Conservation (phyloP, 2,329 filamentous ascomycete genomes). For the Biscogniauxia marginata region DNA sequence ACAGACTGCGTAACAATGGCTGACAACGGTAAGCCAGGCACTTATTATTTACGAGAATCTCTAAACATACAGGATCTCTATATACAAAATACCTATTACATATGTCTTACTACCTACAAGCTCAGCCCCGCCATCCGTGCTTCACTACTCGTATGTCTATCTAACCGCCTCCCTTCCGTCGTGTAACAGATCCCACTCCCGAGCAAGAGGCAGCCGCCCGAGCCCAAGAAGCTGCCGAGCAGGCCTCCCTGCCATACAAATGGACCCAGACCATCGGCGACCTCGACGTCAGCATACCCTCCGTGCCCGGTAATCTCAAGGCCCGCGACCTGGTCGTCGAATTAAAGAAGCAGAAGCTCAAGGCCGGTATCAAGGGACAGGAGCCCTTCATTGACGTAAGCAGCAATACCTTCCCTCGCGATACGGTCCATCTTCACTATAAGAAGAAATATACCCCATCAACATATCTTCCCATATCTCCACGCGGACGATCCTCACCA, state of each 20-base stretch:
- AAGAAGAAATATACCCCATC: no score
- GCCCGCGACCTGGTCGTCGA: slow-evolving; percentile 80
- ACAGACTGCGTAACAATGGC: slow-evolving; percentile 16
- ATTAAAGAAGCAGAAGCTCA: slow-evolving; percentile 74
- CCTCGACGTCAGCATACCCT: slow-evolving; percentile 69
- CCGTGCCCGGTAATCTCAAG: slow-evolving; percentile 80
- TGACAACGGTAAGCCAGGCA: slow-evolving; percentile 19
- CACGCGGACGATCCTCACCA: slow-evolving; percentile 10
- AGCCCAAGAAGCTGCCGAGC: slow-evolving; percentile 79
- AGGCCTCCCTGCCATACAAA: slow-evolving; percentile 90
- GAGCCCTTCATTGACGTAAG: slow-evolving; percentile 76
- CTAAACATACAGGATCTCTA: no score
- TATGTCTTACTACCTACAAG: background rate
- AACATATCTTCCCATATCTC: background rate
- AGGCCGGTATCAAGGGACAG: slow-evolving; percentile 84
- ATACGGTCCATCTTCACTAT: no score
- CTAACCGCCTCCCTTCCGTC: slow-evolving; percentile 3
- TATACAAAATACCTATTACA: background rate
- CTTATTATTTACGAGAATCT: background rate
- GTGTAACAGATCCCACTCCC: slow-evolving; percentile 49
- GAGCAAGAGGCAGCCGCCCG: slow-evolving; percentile 58
- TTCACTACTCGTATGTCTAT: no score
- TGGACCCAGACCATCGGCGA: slow-evolving; percentile 94
- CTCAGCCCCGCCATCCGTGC: slow-evolving; percentile 4
- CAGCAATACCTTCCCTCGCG: slow-evolving; percentile 8